A percentile compares a stretch with the other conserved stretches of the same genome.
Conservation (phyloP, 148 eudicot genomes). For the Chenopodium quinoa region DNA sequence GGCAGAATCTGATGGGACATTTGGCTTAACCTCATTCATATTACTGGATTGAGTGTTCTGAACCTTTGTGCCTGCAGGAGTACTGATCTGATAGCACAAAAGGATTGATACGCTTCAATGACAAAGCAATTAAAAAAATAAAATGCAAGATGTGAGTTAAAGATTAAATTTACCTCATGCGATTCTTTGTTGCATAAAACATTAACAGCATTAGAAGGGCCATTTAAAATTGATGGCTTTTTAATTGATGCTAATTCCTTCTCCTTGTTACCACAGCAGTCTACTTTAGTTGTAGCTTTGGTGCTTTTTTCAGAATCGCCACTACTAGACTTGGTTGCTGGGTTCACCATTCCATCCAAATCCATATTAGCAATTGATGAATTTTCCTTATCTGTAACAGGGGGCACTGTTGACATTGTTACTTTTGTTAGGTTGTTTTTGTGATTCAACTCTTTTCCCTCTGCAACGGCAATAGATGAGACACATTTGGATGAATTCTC, state of each 20-base stretch:
- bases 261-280: conserved; percentile 12
- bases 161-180: conserved; percentile 34
- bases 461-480: conserved; percentile 23
- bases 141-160: neutral
- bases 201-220: conserved; percentile 18
- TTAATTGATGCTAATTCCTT: conserved; percentile 25
- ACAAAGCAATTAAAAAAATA: neutral
- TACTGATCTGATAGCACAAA: conserved; percentile 17
- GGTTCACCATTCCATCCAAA: conserved; percentile 1
- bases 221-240: conserved; percentile 15
- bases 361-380: conserved; percentile 9
- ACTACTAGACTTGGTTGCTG: conserved; percentile 9
- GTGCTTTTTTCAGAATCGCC: neutral
- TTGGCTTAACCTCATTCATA: conserved; percentile 9
- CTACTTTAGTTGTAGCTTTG: conserved; percentile 2
- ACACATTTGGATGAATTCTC: conserved; percentile 17
- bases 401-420: conserved; percentile 7
- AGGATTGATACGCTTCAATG: neutral
- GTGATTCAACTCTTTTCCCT: conserved; percentile 25
- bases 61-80: conserved; percentile 4
- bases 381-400: conserved; percentile 22
- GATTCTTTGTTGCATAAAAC: conserved; percentile 20
- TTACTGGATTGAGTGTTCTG: conserved; percentile 6
- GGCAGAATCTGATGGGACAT: conserved; percentile 13
- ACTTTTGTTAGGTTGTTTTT: conserved; percentile 10